Conservation (phyloP, 2,329 filamentous ascomycete genomes). For the Alternaria rosae region DNA sequence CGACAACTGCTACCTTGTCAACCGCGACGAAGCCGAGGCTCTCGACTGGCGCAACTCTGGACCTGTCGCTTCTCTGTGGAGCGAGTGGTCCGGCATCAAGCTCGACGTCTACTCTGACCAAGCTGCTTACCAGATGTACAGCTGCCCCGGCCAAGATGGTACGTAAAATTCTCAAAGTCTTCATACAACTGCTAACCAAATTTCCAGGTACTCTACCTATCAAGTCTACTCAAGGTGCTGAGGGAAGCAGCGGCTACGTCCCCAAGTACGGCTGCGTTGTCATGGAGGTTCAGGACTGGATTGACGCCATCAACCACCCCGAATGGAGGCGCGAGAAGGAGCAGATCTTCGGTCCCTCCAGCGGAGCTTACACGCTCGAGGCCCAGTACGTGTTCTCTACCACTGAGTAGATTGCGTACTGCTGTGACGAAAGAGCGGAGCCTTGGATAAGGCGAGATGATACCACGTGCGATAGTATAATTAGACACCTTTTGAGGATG, state of each 20-base stretch:
- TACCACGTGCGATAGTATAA: conserved; percentile 13
- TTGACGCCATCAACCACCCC: conserved; percentile 91
- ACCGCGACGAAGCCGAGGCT: conserved; percentile 64
- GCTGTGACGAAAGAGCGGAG: neutral
- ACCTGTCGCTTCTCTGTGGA: conserved; percentile 71
- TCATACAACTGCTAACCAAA: conserved; percentile 11
- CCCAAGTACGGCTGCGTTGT: conserved; percentile 85
- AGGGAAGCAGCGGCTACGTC: conserved; percentile 67
- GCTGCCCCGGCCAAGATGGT: conserved; percentile 79
- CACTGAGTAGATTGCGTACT: conserved; percentile 9
- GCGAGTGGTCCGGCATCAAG: conserved; percentile 80
- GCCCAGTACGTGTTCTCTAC: conserved; percentile 56
- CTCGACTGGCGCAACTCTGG: conserved; percentile 69
- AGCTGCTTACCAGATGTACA: conserved; percentile 87
- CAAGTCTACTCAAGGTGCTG: conserved; percentile 74
- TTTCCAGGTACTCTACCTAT: conserved; percentile 62
- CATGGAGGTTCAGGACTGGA: conserved; percentile 91
- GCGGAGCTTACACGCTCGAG: conserved; percentile 54
- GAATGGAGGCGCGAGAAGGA: conserved; percentile 75
- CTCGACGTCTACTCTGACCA: conserved; percentile 85
- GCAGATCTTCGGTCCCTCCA: conserved; percentile 58
- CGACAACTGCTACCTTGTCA: conserved; percentile 76
- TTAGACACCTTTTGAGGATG: conserved; percentile 1
- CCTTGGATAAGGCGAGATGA: conserved; percentile 7
- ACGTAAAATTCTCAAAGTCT: conserved; percentile 1